Evolutionary conservation across 768 basidiomycete species (phyloP).

Genomic region (Mycena belliarum): DNA sequence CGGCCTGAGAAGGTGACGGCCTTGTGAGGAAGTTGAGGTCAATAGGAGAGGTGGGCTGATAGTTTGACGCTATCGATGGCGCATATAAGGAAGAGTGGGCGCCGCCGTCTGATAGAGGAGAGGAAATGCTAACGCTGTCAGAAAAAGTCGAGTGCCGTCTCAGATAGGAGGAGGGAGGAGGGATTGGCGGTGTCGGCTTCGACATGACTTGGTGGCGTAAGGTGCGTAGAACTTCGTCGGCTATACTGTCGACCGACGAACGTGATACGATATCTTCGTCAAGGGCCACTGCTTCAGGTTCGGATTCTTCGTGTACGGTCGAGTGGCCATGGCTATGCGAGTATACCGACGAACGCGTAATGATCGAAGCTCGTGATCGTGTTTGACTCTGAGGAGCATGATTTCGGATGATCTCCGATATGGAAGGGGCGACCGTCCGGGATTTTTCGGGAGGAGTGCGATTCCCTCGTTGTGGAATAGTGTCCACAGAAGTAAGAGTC

Average conservation of each 20-base stretch:
- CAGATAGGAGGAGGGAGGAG: slow-evolving; percentile 43
- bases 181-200: slow-evolving; percentile 33
- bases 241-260: slow-evolving; percentile 88
- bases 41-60: slow-evolving; percentile 49
- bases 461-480: slow-evolving; percentile 20
- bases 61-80: slow-evolving; percentile 48
- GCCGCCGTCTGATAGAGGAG: slow-evolving; percentile 57
- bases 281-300: slow-evolving; percentile 46
- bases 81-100: slow-evolving; percentile 52
- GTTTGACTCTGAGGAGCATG: slow-evolving; percentile 67
- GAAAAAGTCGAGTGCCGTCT: slow-evolving; percentile 55
- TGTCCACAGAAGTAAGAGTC: slow-evolving; percentile 21
- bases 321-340: slow-evolving; percentile 48
- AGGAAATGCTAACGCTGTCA: slow-evolving; percentile 56
- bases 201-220: slow-evolving; percentile 57
- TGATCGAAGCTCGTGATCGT: slow-evolving; percentile 47
- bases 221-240: slow-evolving; percentile 76
- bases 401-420: slow-evolving; percentile 84
- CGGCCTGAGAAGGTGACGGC: slow-evolving; percentile 60
- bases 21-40: slow-evolving; percentile 42
- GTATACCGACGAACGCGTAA: slow-evolving; percentile 47
- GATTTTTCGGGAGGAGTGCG: slow-evolving; percentile 31
- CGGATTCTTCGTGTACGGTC: slow-evolving; percentile 55
- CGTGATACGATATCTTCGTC: slow-evolving; percentile 69
- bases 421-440: slow-evolving; percentile 70